phyloP scores from a whole-genome alignment of 768 basidiomycete genomes.

The Trametes maxima region DNA sequence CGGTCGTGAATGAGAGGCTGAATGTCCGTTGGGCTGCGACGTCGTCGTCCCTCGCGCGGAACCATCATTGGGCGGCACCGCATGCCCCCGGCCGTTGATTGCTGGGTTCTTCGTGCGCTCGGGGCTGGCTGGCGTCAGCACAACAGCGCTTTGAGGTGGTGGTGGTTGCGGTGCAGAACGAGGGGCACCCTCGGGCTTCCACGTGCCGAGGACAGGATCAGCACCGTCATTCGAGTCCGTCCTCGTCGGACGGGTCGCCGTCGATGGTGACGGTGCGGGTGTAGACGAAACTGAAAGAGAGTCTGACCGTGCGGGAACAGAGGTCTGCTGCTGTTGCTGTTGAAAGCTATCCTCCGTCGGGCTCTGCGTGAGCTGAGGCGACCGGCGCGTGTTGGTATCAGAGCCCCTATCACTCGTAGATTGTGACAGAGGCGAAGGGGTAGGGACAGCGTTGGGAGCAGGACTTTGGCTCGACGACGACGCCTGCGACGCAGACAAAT shows the following conservation, averaged over 20 bases:
- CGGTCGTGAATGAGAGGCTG: conserved; percentile 5
- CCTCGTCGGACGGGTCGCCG: conserved; percentile 9
- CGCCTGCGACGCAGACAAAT: not conserved
- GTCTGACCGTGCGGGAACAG: conserved; percentile 22
- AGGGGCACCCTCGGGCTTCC: conserved; percentile 10
- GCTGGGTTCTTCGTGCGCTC: conserved; percentile 7
- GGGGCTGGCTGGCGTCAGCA: conserved; percentile 20
- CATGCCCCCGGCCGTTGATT: conserved; percentile 1
- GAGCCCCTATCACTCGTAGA: conserved; percentile 4
- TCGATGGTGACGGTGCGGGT: conserved; percentile 22
- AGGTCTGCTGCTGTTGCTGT: not conserved
- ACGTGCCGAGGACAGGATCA: conserved; percentile 18
- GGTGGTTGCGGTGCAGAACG: conserved; percentile 5
- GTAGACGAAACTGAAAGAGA: conserved; percentile 39
- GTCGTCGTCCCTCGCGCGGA: not conserved
- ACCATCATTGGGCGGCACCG: not conserved
- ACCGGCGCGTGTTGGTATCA: conserved; percentile 13
- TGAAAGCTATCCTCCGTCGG: conserved; percentile 15
- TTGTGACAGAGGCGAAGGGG: conserved; percentile 17
- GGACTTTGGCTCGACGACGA: conserved; percentile 1
- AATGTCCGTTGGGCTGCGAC: not conserved
- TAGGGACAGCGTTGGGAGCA: not conserved
- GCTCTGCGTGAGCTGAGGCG: conserved; percentile 10
- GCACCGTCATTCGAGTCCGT: not conserved
- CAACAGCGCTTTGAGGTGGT: conserved; percentile 7